Percentiles rank a stretch among this genome's conserved stretches.
Conservation (phyloP, 371 early-diverging fungal genomes). For the Mucor lusitanicus region DNA sequence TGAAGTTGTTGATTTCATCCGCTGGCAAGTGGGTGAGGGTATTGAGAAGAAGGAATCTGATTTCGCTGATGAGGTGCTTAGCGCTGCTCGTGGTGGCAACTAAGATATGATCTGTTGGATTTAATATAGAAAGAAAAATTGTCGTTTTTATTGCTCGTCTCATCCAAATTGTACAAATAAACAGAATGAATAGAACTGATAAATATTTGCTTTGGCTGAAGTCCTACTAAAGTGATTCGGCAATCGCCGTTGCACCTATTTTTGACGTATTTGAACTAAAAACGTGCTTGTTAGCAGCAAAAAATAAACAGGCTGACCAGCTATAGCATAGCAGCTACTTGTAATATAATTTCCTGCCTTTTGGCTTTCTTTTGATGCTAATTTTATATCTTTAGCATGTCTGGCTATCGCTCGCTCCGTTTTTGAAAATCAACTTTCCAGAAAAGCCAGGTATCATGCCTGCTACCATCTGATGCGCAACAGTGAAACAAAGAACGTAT, state of each 20-base stretch:
- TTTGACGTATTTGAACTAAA: neutral
- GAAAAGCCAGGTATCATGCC: neutral
- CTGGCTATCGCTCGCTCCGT: neutral
- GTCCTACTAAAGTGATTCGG: too few species aligned
- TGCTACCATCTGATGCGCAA: neutral
- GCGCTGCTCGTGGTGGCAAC: slow-evolving; percentile 33
- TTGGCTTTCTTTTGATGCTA: neutral
- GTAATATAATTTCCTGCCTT: neutral
- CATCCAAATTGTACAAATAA: neutral
- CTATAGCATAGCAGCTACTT: neutral
- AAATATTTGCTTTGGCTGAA: neutral
- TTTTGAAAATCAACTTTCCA: neutral
- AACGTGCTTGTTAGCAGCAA: neutral
- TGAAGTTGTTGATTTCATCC: slow-evolving; percentile 62
- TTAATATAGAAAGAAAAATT: neutral
- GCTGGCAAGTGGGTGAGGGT: slow-evolving; percentile 88
- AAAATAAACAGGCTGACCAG: neutral
- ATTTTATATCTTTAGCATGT: neutral
- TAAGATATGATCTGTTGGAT: neutral
- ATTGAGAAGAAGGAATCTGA: slow-evolving; percentile 73
- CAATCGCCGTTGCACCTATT: too few species aligned
- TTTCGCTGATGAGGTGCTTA: slow-evolving; percentile 80
- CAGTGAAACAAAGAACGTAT: neutral
- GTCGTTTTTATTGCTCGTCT: neutral
- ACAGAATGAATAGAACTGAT: neutral